phyloP scores from a whole-genome alignment of 352 stramenopile genomes.

The Thalassiosira hispida region DNA sequence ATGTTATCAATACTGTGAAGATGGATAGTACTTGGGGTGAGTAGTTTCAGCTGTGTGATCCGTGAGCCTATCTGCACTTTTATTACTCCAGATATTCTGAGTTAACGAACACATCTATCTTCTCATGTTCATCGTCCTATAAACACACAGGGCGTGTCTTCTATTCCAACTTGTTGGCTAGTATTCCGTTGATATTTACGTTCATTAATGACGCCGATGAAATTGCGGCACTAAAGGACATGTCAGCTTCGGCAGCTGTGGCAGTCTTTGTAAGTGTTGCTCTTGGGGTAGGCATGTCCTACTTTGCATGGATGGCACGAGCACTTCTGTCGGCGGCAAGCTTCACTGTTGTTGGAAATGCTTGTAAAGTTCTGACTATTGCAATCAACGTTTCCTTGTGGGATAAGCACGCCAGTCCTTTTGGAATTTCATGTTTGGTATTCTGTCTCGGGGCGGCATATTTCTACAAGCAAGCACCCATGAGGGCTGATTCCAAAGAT shows the following conservation, averaged over 20 bases:
- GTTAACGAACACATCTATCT: no score
- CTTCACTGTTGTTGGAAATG: slow-evolving; percentile 72
- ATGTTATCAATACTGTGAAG: slow-evolving; percentile 74
- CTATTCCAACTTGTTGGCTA: slow-evolving; percentile 74
- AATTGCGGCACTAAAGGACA: slow-evolving; percentile 54
- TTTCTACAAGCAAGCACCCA: slow-evolving; percentile 71
- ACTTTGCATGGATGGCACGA: slow-evolving; percentile 70
- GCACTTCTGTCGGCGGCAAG: slow-evolving; percentile 61
- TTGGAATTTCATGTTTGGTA: slow-evolving; percentile 62
- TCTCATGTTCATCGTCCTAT: no score
- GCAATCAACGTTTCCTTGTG: slow-evolving; percentile 66
- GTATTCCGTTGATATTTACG: slow-evolving; percentile 59
- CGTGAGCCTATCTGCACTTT: no score
- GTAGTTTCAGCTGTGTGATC: no score
- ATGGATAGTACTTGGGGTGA: slow-evolving; percentile 74
- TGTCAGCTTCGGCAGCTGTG: slow-evolving; percentile 28
- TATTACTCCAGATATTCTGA: no score
- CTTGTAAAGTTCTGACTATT: slow-evolving; percentile 71
- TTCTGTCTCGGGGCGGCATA: slow-evolving; percentile 67
- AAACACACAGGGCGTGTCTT: slow-evolving; percentile 68
- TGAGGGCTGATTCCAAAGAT: slow-evolving; percentile 46
- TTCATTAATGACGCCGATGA: slow-evolving; percentile 50
- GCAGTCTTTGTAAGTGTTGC: slow-evolving; percentile 62
- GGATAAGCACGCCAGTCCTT: slow-evolving; percentile 69
- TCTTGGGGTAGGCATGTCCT: slow-evolving; percentile 67